Evolutionary conservation across 2,329 filamentous ascomycete genomes (phyloP).

Genomic region (Parascedosporium putredinis): DNA sequence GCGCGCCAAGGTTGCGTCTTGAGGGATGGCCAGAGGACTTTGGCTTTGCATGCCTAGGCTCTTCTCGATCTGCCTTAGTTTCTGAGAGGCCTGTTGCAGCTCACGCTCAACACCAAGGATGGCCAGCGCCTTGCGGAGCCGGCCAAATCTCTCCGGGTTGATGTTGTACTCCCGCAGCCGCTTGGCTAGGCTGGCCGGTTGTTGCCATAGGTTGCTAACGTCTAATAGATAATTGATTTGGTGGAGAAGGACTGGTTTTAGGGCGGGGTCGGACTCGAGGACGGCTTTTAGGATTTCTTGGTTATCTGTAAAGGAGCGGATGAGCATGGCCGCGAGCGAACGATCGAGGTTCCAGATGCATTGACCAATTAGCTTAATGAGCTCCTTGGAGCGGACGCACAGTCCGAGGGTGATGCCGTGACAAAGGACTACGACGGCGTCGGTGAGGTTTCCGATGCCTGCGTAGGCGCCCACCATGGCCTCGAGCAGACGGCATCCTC

Average conservation of each 20-base stretch:
- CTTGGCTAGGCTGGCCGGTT: neutral
- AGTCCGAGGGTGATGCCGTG: constrained; percentile 26
- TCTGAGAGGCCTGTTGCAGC: constrained; percentile 5
- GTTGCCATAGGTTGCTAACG: constrained; percentile 4
- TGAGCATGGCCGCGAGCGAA: constrained; percentile 7
- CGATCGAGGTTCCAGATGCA: constrained; percentile 30
- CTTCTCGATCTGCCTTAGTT: neutral
- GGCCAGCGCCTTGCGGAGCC: constrained; percentile 1
- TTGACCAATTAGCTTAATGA: constrained; percentile 29
- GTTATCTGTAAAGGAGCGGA: constrained; percentile 7
- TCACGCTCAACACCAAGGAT: constrained; percentile 7
- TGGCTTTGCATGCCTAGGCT: neutral
- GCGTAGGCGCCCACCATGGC: constrained; percentile 37
- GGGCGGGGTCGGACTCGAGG: constrained; percentile 3
- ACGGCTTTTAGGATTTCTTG: constrained; percentile 7
- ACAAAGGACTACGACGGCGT: constrained; percentile 32
- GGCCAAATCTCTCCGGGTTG: constrained; percentile 4
- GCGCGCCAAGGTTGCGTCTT: neutral
- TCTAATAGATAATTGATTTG: constrained; percentile 12
- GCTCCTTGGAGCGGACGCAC: constrained; percentile 19
- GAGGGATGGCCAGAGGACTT: neutral
- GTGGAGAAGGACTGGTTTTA: constrained; percentile 10
- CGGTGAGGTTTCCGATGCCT: constrained; percentile 31
- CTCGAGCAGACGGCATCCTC: constrained; percentile 25
- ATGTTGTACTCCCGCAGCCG: constrained; percentile 3